Conservation (phyloP, 345 rosid genomes). For the Corchorus olitorius region DNA sequence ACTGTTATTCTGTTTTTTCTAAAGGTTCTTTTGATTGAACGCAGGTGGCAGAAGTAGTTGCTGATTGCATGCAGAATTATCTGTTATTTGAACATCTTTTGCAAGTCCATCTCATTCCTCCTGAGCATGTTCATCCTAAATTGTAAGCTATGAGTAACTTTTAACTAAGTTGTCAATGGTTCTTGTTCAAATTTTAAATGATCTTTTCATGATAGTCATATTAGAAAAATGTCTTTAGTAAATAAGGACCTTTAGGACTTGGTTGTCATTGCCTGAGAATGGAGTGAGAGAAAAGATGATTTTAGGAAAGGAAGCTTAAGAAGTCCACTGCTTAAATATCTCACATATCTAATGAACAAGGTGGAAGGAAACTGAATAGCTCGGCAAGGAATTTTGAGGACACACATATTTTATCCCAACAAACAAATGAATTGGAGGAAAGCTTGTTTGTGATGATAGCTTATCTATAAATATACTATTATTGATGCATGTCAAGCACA, state of each 20-base stretch:
- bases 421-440: neutral
- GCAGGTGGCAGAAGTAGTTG: conserved; percentile 92
- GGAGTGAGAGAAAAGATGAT: neutral
- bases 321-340: neutral
- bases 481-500: neutral
- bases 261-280: neutral
- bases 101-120: conserved; percentile 71
- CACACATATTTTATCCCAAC: neutral
- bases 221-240: neutral
- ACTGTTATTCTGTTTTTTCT: conserved; percentile 14
- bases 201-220: neutral
- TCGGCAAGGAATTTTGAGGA: neutral
- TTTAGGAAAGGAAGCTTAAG: neutral
- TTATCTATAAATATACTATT: neutral
- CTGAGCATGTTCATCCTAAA: conserved; percentile 76
- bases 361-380: neutral
- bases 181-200: neutral
- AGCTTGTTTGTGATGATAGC: neutral
- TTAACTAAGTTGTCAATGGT: neutral
- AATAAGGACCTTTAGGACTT: neutral
- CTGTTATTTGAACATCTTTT: conserved; percentile 82
- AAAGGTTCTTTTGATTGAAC: conserved; percentile 20
- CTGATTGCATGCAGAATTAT: conserved; percentile 87
- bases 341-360: neutral
- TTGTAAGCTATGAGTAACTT: conserved; percentile 46